These are phyloP conservation scores for Litsea cubeba DNA, from an alignment of 164 flowering plant genomes.

Conservation along the genomic window DNA sequence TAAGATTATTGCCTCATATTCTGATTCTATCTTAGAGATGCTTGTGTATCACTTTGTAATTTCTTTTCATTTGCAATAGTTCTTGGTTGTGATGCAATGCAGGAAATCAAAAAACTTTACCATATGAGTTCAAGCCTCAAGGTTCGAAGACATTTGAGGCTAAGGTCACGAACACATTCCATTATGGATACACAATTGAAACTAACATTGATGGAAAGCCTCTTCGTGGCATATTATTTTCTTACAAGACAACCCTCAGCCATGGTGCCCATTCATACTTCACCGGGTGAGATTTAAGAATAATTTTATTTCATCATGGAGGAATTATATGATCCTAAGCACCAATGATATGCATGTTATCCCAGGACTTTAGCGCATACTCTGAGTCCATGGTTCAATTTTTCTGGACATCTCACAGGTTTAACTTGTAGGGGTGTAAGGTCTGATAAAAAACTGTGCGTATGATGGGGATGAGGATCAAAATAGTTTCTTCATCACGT, in stretches of 20 bases:
- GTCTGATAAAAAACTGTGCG: neutral
- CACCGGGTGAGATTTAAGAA: constrained; percentile 42
- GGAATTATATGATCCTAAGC: neutral
- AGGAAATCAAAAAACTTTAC: constrained; percentile 23
- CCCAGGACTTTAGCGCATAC: neutral
- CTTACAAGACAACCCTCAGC: constrained; percentile 40
- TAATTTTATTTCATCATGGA: neutral
- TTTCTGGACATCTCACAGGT: no score
- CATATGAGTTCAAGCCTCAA: constrained; percentile 28
- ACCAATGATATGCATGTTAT: neutral
- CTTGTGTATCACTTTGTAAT: neutral
- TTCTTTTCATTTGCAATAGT: neutral
- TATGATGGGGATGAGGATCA: neutral
- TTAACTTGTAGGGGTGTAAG: neutral
- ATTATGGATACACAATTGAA: constrained; percentile 75
- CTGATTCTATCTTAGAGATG: neutral
- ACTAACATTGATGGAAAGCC: constrained; percentile 82
- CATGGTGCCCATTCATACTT: constrained; percentile 21
- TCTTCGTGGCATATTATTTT: constrained; percentile 84
- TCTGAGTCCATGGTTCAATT: neutral
- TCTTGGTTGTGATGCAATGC: constrained; percentile 16
- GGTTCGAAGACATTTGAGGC: constrained; percentile 76
- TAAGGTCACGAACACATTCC: constrained; percentile 57
- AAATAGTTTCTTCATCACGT: neutral
- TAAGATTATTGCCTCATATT: neutral